Conservation (phyloP, 768 basidiomycete genomes). For the Exsudoporus frostii region DNA sequence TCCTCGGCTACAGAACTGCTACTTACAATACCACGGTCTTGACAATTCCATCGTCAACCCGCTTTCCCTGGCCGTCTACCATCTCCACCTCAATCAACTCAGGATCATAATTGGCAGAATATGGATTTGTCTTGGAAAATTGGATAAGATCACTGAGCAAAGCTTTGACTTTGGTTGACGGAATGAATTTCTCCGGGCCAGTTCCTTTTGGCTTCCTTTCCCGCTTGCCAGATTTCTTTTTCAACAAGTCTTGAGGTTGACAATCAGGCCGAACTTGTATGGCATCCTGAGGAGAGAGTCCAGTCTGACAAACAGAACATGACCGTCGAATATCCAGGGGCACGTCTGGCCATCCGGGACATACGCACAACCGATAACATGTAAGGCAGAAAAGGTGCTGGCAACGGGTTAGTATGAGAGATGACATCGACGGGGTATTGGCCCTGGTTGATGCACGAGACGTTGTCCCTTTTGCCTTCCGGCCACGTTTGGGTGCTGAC, state of each 20-base stretch:
- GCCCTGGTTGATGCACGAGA: slow-evolving; percentile 75
- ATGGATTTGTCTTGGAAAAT: slow-evolving; percentile 81
- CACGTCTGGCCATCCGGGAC: slow-evolving; percentile 77
- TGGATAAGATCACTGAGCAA: slow-evolving; percentile 76
- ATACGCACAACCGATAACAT: slow-evolving; percentile 82
- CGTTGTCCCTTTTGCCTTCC: slow-evolving; percentile 50
- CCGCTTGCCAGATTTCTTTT: slow-evolving; percentile 62
- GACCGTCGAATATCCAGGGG: slow-evolving; percentile 50
- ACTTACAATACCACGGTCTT: slow-evolving; percentile 97
- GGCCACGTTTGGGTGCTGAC: slow-evolving; percentile 46
- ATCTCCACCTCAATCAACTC: slow-evolving; percentile 68
- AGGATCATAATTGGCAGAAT: slow-evolving; percentile 86
- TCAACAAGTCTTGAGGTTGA: slow-evolving; percentile 40
- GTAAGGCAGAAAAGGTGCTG: slow-evolving; percentile 88
- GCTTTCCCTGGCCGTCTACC: slow-evolving; percentile 70
- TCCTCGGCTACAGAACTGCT: slow-evolving; percentile 10
- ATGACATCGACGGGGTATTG: slow-evolving; percentile 61
- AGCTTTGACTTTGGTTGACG: slow-evolving; percentile 87
- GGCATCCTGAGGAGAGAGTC: slow-evolving; percentile 67
- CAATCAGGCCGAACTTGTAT: slow-evolving; percentile 75
- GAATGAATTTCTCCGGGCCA: slow-evolving; percentile 54
- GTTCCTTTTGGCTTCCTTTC: slow-evolving; percentile 63
- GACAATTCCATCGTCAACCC: slow-evolving; percentile 62
- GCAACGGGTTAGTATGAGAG: slow-evolving; percentile 83
- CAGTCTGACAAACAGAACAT: slow-evolving; percentile 78